phyloP scores from a whole-genome alignment of 208 protist species.

The Wallacemonas sp. region DNA sequence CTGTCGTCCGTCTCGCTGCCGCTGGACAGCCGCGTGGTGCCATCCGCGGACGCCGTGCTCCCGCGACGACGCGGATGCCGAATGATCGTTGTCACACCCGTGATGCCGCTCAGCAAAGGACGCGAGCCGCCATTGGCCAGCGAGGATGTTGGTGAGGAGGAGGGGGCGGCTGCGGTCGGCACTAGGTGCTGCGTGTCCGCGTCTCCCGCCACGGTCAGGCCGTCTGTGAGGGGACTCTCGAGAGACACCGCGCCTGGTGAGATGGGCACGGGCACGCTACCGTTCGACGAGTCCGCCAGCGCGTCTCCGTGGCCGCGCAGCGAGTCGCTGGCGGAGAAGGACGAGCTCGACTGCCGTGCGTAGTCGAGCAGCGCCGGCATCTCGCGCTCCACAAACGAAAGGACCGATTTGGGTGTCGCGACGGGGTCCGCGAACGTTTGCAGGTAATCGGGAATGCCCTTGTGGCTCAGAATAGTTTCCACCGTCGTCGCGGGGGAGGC shows the following conservation, averaged over 20 bases:
- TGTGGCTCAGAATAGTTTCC: constrained; percentile 25
- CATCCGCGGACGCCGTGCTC: neutral
- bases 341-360: neutral
- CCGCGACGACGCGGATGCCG: neutral
- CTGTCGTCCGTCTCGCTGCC: constrained; percentile 3
- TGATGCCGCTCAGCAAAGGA: constrained; percentile 10
- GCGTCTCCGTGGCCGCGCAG: neutral
- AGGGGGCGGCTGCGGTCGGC: too few species aligned
- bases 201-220: neutral
- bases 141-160: neutral
- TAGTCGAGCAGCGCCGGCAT: constrained; percentile 29
- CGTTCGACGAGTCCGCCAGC: neutral
- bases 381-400: constrained; percentile 37
- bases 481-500: constrained; percentile 19
- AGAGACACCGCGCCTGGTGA: neutral
- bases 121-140: neutral
- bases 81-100: constrained; percentile 10
- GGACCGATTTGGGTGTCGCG: constrained; percentile 8
- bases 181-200: too few species aligned
- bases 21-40: constrained; percentile 1
- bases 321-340: constrained; percentile 1
- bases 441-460: constrained; percentile 29
- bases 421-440: constrained; percentile 18
- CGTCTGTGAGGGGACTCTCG: neutral
- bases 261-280: neutral